phyloP scores from a whole-genome alignment of 2,329 filamentous ascomycete species.

The Claviceps arundinis region DNA sequence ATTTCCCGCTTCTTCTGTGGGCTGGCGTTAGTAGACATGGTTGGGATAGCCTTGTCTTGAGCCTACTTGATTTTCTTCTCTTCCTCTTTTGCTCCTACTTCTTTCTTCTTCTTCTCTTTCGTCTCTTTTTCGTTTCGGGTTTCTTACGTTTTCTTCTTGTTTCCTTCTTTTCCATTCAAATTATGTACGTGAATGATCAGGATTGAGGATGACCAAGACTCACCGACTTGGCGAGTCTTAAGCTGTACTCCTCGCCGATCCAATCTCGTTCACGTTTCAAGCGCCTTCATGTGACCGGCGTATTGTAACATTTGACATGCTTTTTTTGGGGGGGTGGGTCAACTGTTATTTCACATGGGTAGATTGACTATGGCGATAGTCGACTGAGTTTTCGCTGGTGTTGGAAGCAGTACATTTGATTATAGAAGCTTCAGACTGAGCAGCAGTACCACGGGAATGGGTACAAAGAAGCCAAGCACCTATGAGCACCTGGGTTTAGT shows the following conservation, averaged over 20 bases:
- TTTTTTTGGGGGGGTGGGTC: neutral
- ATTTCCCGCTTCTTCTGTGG: conserved; percentile 7
- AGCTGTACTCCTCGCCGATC: neutral
- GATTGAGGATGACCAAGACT: conserved; percentile 10
- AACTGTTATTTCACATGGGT: neutral
- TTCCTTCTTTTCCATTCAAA: neutral
- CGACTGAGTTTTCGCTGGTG: neutral
- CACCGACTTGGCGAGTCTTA: neutral
- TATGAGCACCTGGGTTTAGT: neutral
- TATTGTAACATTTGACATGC: neutral
- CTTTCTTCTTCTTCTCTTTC: neutral
- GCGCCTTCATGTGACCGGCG: neutral
- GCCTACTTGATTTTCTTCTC: neutral
- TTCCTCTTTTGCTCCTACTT: neutral
- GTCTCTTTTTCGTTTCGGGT: conserved; percentile 1
- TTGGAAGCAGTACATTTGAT: neutral
- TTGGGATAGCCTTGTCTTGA: neutral
- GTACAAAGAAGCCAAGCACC: neutral
- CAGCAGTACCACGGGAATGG: neutral
- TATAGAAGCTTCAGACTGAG: neutral
- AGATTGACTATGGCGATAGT: neutral
- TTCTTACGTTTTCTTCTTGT: conserved; percentile 4
- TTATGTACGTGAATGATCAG: conserved; percentile 6
- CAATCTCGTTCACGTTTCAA: neutral
- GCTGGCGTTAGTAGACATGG: conserved; percentile 9